A percentile compares a stretch with the other conserved stretches of the same genome.
Evolutionary conservation across 257 asterid genomes (phyloP).

Genomic region (Leonotis leonurus): DNA sequence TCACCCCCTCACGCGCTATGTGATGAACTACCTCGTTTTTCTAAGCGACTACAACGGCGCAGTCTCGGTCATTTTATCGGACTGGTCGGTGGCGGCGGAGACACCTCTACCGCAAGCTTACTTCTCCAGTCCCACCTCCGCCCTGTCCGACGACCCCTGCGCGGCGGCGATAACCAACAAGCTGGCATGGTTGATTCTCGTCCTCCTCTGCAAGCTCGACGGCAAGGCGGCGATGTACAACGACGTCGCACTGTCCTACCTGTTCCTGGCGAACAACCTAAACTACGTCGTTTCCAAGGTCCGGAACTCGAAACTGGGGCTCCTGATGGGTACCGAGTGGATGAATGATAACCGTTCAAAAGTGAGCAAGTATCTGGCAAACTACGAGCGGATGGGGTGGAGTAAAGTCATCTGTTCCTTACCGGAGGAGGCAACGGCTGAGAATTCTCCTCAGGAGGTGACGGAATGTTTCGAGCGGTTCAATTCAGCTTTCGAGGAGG

Average conservation of each 20-base stretch:
- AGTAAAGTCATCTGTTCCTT: conserved; percentile 32
- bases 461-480: conserved; percentile 36
- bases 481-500: conserved; percentile 40
- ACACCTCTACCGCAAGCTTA: conserved; percentile 58
- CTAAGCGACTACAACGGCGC: conserved; percentile 67
- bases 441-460: conserved; percentile 23
- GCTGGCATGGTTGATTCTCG: conserved; percentile 70
- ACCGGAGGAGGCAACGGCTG: conserved; percentile 44
- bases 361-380: conserved; percentile 39
- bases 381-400: conserved; percentile 58
- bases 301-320: conserved; percentile 46
- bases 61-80: conserved; percentile 55
- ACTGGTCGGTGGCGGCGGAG: conserved; percentile 33
- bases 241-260: conserved; percentile 63
- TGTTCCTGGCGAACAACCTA: conserved; percentile 70
- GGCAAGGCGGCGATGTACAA: conserved; percentile 55
- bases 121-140: conserved; percentile 43
- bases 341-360: conserved; percentile 39
- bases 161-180: conserved; percentile 37
- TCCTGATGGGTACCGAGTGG: conserved; percentile 69
- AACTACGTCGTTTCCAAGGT: conserved; percentile 74
- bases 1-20: conserved; percentile 88
- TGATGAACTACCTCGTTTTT: conserved; percentile 72
- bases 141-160: conserved; percentile 24
- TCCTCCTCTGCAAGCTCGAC: conserved; percentile 77